A percentile compares a stretch with the other conserved stretches of the same genome.
These are phyloP conservation scores for Melampsora medusae DNA, from an alignment of 1,284 basidiomycete genomes.

Conservation along the genomic window DNA sequence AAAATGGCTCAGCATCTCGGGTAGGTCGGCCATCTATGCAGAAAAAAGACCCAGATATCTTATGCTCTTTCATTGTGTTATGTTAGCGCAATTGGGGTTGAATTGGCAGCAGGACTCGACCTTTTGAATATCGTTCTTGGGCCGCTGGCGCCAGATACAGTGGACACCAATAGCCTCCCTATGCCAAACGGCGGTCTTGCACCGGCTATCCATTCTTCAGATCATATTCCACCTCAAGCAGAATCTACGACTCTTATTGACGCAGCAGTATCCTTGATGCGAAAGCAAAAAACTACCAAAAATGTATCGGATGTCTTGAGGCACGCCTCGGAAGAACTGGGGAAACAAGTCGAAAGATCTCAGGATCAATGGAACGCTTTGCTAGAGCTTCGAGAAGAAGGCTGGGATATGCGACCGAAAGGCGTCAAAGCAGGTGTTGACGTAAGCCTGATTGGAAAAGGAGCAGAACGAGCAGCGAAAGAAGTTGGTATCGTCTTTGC, in stretches of 20 bases:
- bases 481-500: conserved; percentile 42
- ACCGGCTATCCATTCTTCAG: conserved; percentile 17
- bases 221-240: conserved; percentile 28
- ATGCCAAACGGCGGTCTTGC: conserved; percentile 33
- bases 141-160: conserved; percentile 35
- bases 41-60: not conserved
- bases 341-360: conserved; percentile 17
- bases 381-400: conserved; percentile 27
- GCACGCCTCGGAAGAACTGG: conserved; percentile 18
- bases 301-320: conserved; percentile 18
- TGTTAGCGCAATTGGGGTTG: conserved; percentile 29
- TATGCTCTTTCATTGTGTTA: not conserved
- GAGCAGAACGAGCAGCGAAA: conserved; percentile 36
- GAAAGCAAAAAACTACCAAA: conserved; percentile 32
- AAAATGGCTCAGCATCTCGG: conserved; percentile 36
- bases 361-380: conserved; percentile 32
- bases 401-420: conserved; percentile 42
- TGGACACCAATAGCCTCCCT: conserved; percentile 34
- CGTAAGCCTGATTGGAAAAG: conserved; percentile 36
- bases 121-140: conserved; percentile 37
- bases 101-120: conserved; percentile 40
- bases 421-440: conserved; percentile 29
- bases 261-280: conserved; percentile 23
- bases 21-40: not conserved
- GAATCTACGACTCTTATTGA: conserved; percentile 36